Conservation (phyloP, 1,284 basidiomycete genomes). For the Vanrija pseudolonga region DNA sequence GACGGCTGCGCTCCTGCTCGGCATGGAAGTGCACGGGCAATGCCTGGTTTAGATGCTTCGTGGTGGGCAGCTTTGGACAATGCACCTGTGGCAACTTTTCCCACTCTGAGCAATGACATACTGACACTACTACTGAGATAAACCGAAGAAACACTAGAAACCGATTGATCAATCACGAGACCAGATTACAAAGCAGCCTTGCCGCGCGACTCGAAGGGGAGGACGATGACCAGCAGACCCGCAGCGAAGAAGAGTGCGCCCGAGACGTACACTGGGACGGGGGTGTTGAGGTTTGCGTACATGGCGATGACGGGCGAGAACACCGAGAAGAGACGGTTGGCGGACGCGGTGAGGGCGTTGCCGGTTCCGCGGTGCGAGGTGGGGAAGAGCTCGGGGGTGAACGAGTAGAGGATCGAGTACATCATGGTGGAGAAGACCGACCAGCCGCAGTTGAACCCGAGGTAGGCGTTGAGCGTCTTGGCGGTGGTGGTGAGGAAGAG, state of each 20-base stretch:
- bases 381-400: conserved; percentile 65
- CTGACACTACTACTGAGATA: no score
- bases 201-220: conserved; percentile 69
- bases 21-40: no score
- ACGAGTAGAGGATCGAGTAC: conserved; percentile 45
- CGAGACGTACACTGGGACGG: conserved; percentile 67
- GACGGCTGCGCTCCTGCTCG: no score
- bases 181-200: conserved; percentile 49
- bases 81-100: no score
- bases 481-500: conserved; percentile 64
- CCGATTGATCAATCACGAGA: no score
- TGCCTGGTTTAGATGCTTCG: no score
- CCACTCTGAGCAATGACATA: no score
- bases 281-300: conserved; percentile 45
- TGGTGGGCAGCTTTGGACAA: no score
- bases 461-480: conserved; percentile 52
- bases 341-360: conserved; percentile 58
- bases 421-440: conserved; percentile 50
- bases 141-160: no score
- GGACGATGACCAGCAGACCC: conserved; percentile 59
- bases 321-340: conserved; percentile 58
- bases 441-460: conserved; percentile 60
- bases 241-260: conserved; percentile 63
- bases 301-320: conserved; percentile 37
- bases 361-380: conserved; percentile 63